phyloP scores from a whole-genome alignment of 2,329 filamentous ascomycete species.

The Ophiostoma montium region DNA sequence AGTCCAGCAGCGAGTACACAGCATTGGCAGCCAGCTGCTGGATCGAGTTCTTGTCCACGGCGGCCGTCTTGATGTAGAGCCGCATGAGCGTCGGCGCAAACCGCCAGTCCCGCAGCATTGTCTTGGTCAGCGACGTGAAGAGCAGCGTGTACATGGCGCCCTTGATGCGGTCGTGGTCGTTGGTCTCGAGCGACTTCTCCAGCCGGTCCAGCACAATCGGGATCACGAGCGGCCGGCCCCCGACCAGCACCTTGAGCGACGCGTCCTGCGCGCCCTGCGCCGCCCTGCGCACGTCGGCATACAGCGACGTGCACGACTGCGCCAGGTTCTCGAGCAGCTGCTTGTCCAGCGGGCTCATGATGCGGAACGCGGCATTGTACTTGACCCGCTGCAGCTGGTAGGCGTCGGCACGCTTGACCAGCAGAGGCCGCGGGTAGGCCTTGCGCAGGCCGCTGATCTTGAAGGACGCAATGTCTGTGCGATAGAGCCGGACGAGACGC shows the following conservation, averaged over 20 bases:
- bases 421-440: constrained; percentile 78
- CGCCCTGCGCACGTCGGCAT: constrained; percentile 89
- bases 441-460: constrained; percentile 90
- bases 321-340: constrained; percentile 72
- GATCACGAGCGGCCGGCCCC: constrained; percentile 76
- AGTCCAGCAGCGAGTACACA: constrained; percentile 78
- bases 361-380: constrained; percentile 78
- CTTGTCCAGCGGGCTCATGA: constrained; percentile 83
- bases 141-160: constrained; percentile 83
- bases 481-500: constrained; percentile 68
- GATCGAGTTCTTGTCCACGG: constrained; percentile 86
- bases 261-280: constrained; percentile 89
- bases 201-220: constrained; percentile 71
- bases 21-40: constrained; percentile 75
- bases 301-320: constrained; percentile 76
- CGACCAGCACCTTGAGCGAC: constrained; percentile 80
- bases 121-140: constrained; percentile 78
- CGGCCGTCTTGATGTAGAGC: constrained; percentile 77
- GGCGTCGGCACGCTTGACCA: constrained; percentile 83
- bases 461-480: constrained; percentile 79
- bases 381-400: constrained; percentile 91
- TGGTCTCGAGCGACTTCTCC: constrained; percentile 60
- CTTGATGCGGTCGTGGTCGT: constrained; percentile 85
- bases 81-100: constrained; percentile 84
- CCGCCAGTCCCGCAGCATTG: constrained; percentile 82